Base-by-base conservation (phyloP, 1,139 yeast genomes). In the Lodderomyces orthopsilosis region DNA sequence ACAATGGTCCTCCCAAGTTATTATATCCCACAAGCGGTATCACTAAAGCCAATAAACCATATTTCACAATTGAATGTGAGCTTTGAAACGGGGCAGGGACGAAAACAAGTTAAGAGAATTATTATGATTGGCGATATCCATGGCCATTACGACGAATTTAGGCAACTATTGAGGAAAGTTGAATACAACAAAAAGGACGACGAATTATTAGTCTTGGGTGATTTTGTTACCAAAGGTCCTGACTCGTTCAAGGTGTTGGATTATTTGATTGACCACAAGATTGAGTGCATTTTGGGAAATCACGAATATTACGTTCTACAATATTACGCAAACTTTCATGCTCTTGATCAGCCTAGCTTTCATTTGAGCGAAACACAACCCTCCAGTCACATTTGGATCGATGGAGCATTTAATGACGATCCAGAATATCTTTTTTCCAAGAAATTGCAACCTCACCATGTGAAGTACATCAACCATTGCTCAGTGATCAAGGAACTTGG, bases 61-160 rank as follows among this genome's bases (percentile, higher is more conserved):
- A 55, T 72, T n/a, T 46, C 56, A 2, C 58, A 59, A 4, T 45
- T 67, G 40, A 48, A 53, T 6, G 62, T 62, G 5, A 42, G 49
- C 4, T 58, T 70, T 46, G 18, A 26, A 24, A 39, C 44, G 1
- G 30, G 35, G 8, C 12, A n/a, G 1, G 13, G 24, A 19, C 39
- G 41, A 24, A 32, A 22, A 37, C n/a, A 34, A 35, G 63, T 62
- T 10, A 66, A 68, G 19, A 68, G 93, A 50, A 57, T 85, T 26
- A 71, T 91, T 13, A 59, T 90, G 44, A 72, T 91, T 27, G 98
- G 98, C 3, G 98, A 91, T 61, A 79, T 91, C 21, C 98, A 91
- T 62, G 98, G 97, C 2, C 83, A 84, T 54, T 79, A 72, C 51
- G 64, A 66, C 3, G 78, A 80, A 54, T 68, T 90, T 46, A 57